A percentile compares a stretch with the other conserved stretches of the same genome.
These are phyloP conservation scores for Zymoseptoria tritici DNA, from an alignment of 2,329 filamentous ascomycete species.

Conservation along the genomic window DNA sequence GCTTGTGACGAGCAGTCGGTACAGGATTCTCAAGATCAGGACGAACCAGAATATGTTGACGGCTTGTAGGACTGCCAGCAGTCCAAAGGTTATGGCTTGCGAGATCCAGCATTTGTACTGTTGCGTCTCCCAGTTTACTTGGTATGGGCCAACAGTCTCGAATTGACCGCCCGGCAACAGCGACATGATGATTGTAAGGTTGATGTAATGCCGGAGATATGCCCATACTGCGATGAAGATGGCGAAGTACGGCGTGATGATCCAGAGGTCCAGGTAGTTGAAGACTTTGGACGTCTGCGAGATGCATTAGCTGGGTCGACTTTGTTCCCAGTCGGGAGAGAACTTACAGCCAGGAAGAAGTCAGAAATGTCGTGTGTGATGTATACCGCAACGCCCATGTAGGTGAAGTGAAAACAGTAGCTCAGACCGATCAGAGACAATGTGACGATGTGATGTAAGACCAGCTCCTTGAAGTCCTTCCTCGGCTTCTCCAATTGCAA, in stretches of 20 bases:
- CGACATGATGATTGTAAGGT: conserved; percentile 67
- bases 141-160: conserved; percentile 64
- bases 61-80: conserved; percentile 62
- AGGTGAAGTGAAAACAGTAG: conserved; percentile 95
- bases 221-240: conserved; percentile 78
- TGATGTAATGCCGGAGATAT: conserved; percentile 82
- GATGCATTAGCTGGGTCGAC: neutral
- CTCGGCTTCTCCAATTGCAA: conserved; percentile 85
- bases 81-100: conserved; percentile 57
- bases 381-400: conserved; percentile 88
- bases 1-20: conserved; percentile 57
- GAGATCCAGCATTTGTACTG: conserved; percentile 71
- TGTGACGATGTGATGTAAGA: conserved; percentile 85
- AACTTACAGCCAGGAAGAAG: conserved; percentile 85
- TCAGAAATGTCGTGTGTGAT: conserved; percentile 91
- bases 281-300: conserved; percentile 76
- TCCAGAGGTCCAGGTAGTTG: conserved; percentile 75
- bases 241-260: conserved; percentile 79
- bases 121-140: conserved; percentile 65
- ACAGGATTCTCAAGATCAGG: conserved; percentile 67
- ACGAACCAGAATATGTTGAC: conserved; percentile 79
- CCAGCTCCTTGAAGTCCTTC: conserved; percentile 91
- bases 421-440: conserved; percentile 74
- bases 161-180: conserved; percentile 61
- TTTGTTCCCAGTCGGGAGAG: neutral